phyloP scores from a whole-genome alignment of 768 basidiomycete species.

The Cystobasidium tubakii region DNA sequence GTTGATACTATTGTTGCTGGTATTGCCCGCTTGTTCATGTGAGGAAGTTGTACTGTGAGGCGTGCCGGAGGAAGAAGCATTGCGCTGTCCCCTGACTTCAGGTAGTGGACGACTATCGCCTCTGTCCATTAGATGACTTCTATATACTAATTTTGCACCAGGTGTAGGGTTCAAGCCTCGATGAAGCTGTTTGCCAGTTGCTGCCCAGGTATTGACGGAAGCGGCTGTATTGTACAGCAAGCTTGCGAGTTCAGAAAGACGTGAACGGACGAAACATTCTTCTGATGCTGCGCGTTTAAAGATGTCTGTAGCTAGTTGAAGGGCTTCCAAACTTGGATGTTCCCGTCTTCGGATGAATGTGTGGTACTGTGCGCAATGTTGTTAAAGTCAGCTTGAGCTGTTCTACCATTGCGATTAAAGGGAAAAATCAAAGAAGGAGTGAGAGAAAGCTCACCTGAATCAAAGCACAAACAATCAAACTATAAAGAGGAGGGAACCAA shows the following conservation, averaged over 20 bases:
- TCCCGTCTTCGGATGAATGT: constrained; percentile 45
- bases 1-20: not conserved
- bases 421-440: no score
- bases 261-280: constrained; percentile 44
- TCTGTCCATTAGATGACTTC: not conserved
- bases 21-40: not conserved
- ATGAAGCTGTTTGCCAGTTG: constrained; percentile 15
- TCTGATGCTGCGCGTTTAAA: constrained; percentile 37
- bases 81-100: constrained; percentile 7
- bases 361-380: constrained; percentile 39
- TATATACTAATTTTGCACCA: constrained; percentile 27
- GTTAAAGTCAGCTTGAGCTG: no score
- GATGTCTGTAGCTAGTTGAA: constrained; percentile 43
- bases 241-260: constrained; percentile 44
- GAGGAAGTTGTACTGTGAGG: constrained; percentile 12
- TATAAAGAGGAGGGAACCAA: constrained; percentile 44
- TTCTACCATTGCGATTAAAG: no score
- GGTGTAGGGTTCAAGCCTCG: constrained; percentile 33
- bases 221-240: constrained; percentile 43
- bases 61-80: not conserved
- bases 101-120: not conserved
- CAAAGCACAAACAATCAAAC: constrained; percentile 44
- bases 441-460: constrained; percentile 39
- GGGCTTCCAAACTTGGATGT: constrained; percentile 29
- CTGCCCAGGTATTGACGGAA: constrained; percentile 28